Base-by-base conservation (phyloP, 2,329 filamentous ascomycete genomes). In the Sporothrix pallida region DNA sequence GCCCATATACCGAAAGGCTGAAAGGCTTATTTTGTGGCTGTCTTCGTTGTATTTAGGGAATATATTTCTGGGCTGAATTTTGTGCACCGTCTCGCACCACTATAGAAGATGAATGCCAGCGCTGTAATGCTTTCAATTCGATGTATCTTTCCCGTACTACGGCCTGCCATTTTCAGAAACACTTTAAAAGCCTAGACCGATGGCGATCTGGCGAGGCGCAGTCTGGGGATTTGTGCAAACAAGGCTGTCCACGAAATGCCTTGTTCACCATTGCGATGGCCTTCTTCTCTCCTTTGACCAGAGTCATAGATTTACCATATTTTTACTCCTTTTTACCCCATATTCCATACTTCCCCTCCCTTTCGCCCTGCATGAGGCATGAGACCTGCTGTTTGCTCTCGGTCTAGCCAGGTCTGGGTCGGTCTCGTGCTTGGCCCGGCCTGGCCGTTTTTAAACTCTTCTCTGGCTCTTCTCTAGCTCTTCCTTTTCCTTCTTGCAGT, bases 321-420 rank as follows among this genome's bases (percentile, higher is more conserved):
- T 13, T 50, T 17, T 50, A 26, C 26, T 60, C 37, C 10, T 15
- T 37, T 13, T 37, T 60, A 37, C 26, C 5, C 13, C 13, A 6
- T 17, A 8, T 37, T 31, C 23, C 31, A 8, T 60, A 26, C 26
- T 37, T 60, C 56, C 23, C 23, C 13, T 37, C 56, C 56, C 56
- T 60, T 37, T 37, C 3, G 26, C 56, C 56, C 56, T 60, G 26
- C 56, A 37, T 60, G 56, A n/a, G 31, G 37, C 56, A 60, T 60
- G 56, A 31, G 52, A 37, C 31, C 56, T 37, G 13, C 56, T 37
- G 31, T 37, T 37, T 5, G 31, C 23, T 60, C 13, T 44, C 13
- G 20, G 46, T 68, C 65, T 52, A 37, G 65, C 46, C 65, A 67
- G 63, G 65, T 52, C 65, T 68, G 46, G 46, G 26, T 52, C 65